phyloP scores from a whole-genome alignment of 108 stramenopile species.

The Aurantiochytrium sp. region DNA sequence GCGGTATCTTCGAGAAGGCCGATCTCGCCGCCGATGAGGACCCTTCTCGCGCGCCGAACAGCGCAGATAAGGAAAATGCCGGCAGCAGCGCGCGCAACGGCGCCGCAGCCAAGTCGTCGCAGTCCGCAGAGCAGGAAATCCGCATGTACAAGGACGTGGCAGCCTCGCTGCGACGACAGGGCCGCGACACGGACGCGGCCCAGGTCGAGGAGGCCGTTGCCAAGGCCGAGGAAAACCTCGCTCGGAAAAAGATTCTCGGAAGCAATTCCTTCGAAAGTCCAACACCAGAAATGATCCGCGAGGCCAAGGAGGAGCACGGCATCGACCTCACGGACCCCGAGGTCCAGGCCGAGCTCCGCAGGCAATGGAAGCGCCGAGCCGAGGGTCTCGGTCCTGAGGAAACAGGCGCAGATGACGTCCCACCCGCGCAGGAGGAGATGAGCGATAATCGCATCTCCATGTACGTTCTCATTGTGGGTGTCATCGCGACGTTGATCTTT shows the following conservation, averaged over 20 bases:
- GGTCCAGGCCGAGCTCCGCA: not conserved
- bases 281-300: not conserved
- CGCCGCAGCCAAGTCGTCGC: too few species aligned
- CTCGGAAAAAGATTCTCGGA: not conserved
- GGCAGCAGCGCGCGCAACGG: too few species aligned
- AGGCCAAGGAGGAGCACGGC: not conserved
- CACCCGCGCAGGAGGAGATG: not conserved
- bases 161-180: not conserved
- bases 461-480: not conserved
- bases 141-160: conserved; percentile 3
- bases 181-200: not conserved
- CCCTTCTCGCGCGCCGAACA: too few species aligned
- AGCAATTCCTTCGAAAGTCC: not conserved
- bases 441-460: not conserved
- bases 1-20: not conserved
- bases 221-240: not conserved
- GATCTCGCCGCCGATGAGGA: not conserved
- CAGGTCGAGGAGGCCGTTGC: not conserved
- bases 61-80: not conserved
- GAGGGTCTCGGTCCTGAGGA: not conserved
- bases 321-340: conserved; percentile 7
- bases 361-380: not conserved
- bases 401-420: not conserved
- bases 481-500: too few species aligned
- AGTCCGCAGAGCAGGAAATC: not conserved